phyloP scores from a whole-genome alignment of 441 rosid species.

The Francoa sonchifolia region DNA sequence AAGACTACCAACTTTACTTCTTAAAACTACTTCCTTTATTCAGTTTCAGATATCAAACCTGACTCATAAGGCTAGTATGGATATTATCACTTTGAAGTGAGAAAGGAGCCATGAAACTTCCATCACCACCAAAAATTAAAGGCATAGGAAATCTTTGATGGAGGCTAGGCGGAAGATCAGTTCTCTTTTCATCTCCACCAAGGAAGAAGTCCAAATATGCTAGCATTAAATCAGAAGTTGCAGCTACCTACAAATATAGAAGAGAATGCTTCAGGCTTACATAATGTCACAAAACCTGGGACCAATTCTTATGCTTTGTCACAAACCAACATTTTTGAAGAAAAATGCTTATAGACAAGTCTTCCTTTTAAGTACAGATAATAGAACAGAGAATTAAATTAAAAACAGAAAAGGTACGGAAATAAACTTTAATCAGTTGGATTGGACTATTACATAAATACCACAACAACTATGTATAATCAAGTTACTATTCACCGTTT shows the following conservation, averaged over 20 bases:
- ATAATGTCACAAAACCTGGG: neutral
- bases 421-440: too few species aligned
- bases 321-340: neutral
- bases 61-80: slow-evolving; percentile 85
- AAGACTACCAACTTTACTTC: too few species aligned
- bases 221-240: slow-evolving; percentile 89
- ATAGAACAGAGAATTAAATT: too few species aligned
- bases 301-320: neutral
- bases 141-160: slow-evolving; percentile 76
- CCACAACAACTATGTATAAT: too few species aligned
- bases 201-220: slow-evolving; percentile 97
- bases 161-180: slow-evolving; percentile 86
- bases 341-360: neutral
- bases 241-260: slow-evolving; percentile 59
- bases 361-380: too few species aligned
- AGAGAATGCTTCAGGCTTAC: slow-evolving; percentile 4
- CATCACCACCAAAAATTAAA: slow-evolving; percentile 92
- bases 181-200: slow-evolving; percentile 98
- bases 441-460: too few species aligned
- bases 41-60: slow-evolving; percentile 41
- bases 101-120: slow-evolving; percentile 97
- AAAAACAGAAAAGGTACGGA: too few species aligned
- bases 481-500: too few species aligned
- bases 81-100: slow-evolving; percentile 89
- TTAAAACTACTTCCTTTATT: too few species aligned